Evolutionary conservation across 768 basidiomycete genomes (phyloP).

Genomic region (Russula vinacea): DNA sequence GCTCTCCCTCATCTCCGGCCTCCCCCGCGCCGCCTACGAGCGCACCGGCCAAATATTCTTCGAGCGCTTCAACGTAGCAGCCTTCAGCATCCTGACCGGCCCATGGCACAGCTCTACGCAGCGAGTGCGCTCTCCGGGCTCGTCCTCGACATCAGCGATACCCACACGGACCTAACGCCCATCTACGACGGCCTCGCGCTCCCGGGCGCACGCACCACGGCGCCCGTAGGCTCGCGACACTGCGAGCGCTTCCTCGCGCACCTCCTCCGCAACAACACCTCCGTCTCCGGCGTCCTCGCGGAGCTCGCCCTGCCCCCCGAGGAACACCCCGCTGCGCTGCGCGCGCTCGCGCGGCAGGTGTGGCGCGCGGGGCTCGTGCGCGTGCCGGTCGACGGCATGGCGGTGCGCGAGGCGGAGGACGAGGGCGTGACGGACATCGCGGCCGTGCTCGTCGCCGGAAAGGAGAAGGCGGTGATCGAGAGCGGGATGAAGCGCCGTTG

Average conservation of each 20-base stretch:
- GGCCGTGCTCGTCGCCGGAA: constrained; percentile 85
- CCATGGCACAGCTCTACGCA: constrained; percentile 81
- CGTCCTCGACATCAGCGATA: constrained; percentile 76
- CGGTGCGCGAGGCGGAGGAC: constrained; percentile 52
- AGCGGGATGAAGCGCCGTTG: constrained; percentile 68
- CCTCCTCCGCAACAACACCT: constrained; percentile 65
- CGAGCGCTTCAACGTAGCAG: constrained; percentile 88
- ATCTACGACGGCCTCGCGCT: constrained; percentile 70
- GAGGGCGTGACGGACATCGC: constrained; percentile 90
- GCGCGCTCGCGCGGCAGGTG: constrained; percentile 63
- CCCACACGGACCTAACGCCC: constrained; percentile 72
- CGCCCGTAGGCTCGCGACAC: constrained; percentile 63
- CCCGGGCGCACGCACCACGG: constrained; percentile 51
- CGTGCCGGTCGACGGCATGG: constrained; percentile 66
- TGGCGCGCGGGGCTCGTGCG: constrained; percentile 66
- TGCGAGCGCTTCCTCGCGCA: constrained; percentile 76
- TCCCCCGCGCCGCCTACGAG: constrained; percentile 67
- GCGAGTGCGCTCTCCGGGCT: constrained; percentile 68
- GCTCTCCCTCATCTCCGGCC: constrained; percentile 62
- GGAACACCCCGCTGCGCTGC: constrained; percentile 43
- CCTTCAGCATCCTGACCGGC: constrained; percentile 78
- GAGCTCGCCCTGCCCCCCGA: constrained; percentile 42
- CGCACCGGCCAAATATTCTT: constrained; percentile 82
- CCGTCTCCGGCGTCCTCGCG: constrained; percentile 55
- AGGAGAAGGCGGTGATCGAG: constrained; percentile 85